Conservation (phyloP, 2,329 filamentous ascomycete genomes). For the Arthrobotrys entomopaga region DNA sequence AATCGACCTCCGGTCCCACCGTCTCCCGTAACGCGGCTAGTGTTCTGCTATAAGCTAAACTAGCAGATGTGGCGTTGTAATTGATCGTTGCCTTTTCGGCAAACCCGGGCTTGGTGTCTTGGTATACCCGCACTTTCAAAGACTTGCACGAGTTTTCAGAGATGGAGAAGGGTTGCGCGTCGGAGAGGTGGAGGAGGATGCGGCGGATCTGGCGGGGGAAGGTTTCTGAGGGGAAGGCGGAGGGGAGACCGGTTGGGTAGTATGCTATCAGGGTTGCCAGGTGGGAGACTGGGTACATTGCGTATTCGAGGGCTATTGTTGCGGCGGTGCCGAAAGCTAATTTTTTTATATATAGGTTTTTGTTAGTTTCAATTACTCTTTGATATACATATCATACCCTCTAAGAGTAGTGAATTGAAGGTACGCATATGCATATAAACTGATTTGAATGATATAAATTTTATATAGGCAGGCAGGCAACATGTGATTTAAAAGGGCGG, state of each 20-base stretch:
- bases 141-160: slow-evolving; percentile 61
- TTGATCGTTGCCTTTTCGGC: slow-evolving; percentile 76
- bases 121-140: slow-evolving; percentile 68
- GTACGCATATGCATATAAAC: too few species aligned
- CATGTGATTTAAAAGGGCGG: slow-evolving; percentile 2
- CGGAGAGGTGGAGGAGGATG: slow-evolving; percentile 70
- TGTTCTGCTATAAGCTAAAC: slow-evolving; percentile 76
- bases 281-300: slow-evolving; percentile 68
- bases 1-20: slow-evolving; percentile 77
- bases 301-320: slow-evolving; percentile 69
- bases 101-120: slow-evolving; percentile 71
- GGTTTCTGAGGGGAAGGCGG: slow-evolving; percentile 62
- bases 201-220: slow-evolving; percentile 61
- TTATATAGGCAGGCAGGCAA: too few species aligned
- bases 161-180: slow-evolving; percentile 61
- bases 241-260: slow-evolving; percentile 71
- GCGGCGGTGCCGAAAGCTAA: slow-evolving; percentile 72
- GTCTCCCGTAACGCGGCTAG: slow-evolving; percentile 70
- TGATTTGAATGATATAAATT: too few species aligned
- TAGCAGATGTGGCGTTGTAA: slow-evolving; percentile 72
- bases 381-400: not conserved
- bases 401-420: too few species aligned
- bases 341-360: not conserved
- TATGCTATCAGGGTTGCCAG: slow-evolving; percentile 72
- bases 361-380: not conserved